phyloP scores from a whole-genome alignment of 169 alveolate species.

The Plasmodium reichenowi region DNA sequence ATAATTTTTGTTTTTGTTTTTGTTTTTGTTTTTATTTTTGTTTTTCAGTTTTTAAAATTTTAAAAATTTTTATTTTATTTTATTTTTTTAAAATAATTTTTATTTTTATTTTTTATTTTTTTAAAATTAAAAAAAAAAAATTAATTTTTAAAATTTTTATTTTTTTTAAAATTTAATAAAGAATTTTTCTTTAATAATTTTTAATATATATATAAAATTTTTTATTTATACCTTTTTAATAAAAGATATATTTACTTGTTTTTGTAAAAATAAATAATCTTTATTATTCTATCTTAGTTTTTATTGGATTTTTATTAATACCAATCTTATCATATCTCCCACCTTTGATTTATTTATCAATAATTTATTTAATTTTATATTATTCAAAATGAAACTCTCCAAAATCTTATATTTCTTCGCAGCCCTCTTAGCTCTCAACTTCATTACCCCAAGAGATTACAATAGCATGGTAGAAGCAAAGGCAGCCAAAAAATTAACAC shows the following conservation, averaged over 20 bases:
- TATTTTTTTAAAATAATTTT: no score
- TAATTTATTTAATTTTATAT: neutral
- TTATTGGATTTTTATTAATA: slow-evolving; percentile 7
- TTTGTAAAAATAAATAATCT: neutral
- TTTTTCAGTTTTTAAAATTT: no score
- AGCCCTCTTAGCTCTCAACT: slow-evolving; percentile 39
- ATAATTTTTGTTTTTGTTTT: no score
- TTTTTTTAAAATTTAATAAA: neutral
- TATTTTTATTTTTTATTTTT: no score
- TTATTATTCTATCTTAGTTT: neutral
- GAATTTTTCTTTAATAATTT: neutral
- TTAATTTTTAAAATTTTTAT: neutral
- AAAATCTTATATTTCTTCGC: slow-evolving; percentile 27
- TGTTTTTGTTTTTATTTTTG: no score
- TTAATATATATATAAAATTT: neutral
- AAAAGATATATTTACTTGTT: neutral
- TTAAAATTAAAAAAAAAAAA: no score
- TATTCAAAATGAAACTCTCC: slow-evolving; percentile 37
- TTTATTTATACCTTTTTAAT: neutral
- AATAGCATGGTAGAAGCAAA: slow-evolving; percentile 15
- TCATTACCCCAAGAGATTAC: slow-evolving; percentile 57
- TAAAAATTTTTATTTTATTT: no score
- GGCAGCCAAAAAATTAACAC: slow-evolving; percentile 23
- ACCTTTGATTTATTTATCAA: neutral
- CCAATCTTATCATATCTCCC: neutral